phyloP scores from a whole-genome alignment of 1,284 basidiomycete species.

The Cryptococcus sp. region DNA sequence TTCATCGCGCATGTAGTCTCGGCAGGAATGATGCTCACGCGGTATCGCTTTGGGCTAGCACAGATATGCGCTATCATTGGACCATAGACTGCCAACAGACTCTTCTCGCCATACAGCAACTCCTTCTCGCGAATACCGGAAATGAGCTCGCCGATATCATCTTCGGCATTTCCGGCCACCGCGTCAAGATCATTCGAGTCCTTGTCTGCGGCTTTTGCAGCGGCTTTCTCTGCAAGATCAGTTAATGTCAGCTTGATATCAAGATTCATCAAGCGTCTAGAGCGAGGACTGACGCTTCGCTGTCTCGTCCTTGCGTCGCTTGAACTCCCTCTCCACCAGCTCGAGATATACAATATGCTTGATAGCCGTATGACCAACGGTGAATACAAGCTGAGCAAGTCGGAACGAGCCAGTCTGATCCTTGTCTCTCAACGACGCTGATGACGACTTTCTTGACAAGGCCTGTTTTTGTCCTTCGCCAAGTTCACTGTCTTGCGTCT shows the following conservation, averaged over 20 bases:
- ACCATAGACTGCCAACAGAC: constrained; percentile 81
- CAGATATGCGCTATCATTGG: constrained; percentile 89
- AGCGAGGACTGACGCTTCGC: constrained; percentile 62
- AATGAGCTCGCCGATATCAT: constrained; percentile 94
- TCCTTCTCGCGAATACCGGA: constrained; percentile 81
- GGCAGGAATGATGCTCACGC: constrained; percentile 57
- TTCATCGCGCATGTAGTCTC: not conserved
- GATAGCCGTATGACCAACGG: constrained; percentile 94
- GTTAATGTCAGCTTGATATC: not conserved
- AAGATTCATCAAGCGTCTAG: not conserved
- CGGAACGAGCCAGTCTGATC: constrained; percentile 78
- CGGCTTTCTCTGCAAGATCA: constrained; percentile 46
- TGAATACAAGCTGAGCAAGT: constrained; percentile 87
- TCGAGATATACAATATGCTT: constrained; percentile 98
- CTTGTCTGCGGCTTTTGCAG: constrained; percentile 57
- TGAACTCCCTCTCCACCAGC: constrained; percentile 95
- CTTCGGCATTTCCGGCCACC: constrained; percentile 95
- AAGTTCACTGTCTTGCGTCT: constrained; percentile 1
- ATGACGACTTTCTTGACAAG: not conserved
- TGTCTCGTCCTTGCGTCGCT: constrained; percentile 89
- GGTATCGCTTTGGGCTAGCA: constrained; percentile 77
- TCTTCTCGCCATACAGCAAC: constrained; percentile 80
- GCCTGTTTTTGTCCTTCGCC: not conserved
- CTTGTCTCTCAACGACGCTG: constrained; percentile 6
- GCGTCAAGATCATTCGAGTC: constrained; percentile 90